These are phyloP conservation scores for Pichia manshurica DNA, from an alignment of 805 yeast species.

Conservation along the genomic window DNA sequence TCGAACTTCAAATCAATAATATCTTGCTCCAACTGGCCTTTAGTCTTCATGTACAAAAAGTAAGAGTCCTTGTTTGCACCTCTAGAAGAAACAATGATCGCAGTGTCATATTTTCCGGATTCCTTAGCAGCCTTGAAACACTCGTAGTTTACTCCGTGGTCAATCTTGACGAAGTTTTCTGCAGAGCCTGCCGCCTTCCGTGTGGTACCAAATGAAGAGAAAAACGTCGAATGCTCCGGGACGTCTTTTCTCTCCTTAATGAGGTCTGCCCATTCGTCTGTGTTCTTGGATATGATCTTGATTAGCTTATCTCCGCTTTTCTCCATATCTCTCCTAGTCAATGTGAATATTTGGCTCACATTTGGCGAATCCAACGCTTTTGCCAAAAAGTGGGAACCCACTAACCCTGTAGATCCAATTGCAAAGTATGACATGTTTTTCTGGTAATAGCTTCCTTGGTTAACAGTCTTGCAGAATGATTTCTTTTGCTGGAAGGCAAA, in stretches of 20 bases:
- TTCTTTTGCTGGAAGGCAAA: too few species aligned
- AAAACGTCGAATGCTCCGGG: slow-evolving; percentile 37
- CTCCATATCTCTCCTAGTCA: slow-evolving; percentile 43
- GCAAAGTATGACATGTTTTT: slow-evolving; percentile 26
- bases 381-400: slow-evolving; percentile 55
- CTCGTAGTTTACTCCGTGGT: slow-evolving; percentile 63
- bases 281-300: slow-evolving; percentile 41
- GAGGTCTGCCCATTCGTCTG: slow-evolving; percentile 43
- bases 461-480: too few species aligned
- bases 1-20: slow-evolving; percentile 58
- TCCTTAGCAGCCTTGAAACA: slow-evolving; percentile 70
- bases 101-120: slow-evolving; percentile 56
- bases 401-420: slow-evolving; percentile 76
- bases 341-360: slow-evolving; percentile 39
- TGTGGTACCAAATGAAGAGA: slow-evolving; percentile 75
- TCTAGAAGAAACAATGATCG: slow-evolving; percentile 57
- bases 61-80: slow-evolving; percentile 58
- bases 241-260: slow-evolving; percentile 22
- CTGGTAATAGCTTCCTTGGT: neutral
- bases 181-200: slow-evolving; percentile 64
- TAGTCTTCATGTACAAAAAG: slow-evolving; percentile 59
- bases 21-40: slow-evolving; percentile 73
- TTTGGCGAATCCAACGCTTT: slow-evolving; percentile 34
- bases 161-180: slow-evolving; percentile 66
- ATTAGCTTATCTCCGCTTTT: slow-evolving; percentile 18